Evolutionary conservation across 805 yeast species (phyloP).

Genomic region (Candida sakaeoensis): DNA sequence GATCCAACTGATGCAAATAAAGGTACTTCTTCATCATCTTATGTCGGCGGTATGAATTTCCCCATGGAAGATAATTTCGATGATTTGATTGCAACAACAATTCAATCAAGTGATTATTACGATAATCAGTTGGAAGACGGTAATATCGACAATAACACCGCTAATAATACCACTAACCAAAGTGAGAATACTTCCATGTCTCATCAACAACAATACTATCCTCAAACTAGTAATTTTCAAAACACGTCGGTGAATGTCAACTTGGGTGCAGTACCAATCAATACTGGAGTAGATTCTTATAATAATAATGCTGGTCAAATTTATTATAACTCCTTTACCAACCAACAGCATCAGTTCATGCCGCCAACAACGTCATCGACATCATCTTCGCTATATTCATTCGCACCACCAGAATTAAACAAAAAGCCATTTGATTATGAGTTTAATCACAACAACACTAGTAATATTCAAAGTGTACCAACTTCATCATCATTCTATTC

Average conservation of each 20-base stretch:
- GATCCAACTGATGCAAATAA: constrained; percentile 6
- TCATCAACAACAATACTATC: constrained; percentile 2
- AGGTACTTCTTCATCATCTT: background rate
- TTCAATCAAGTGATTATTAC: background rate
- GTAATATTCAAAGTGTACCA: background rate
- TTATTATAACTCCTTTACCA: constrained; percentile 6
- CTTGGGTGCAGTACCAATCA: constrained; percentile 6
- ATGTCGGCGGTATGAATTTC: background rate
- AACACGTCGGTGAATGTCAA: constrained; percentile 6
- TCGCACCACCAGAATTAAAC: background rate
- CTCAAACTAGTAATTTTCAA: background rate
- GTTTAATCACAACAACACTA: background rate
- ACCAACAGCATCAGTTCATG: constrained; percentile 1
- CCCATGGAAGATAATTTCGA: constrained; percentile 2
- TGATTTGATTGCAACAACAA: background rate
- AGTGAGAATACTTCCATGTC: too few species aligned
- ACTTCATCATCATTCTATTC: constrained; percentile 3
- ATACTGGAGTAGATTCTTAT: background rate
- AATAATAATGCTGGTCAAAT: constrained; percentile 8
- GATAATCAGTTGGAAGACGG: background rate
- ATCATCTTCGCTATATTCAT: constrained; percentile 8
- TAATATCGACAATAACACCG: background rate
- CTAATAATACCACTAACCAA: too few species aligned
- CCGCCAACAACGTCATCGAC: constrained; percentile 9
- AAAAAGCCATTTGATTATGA: constrained; percentile 1